Conservation (phyloP, 768 basidiomycete species). For the Kwoniella shandongensis region DNA sequence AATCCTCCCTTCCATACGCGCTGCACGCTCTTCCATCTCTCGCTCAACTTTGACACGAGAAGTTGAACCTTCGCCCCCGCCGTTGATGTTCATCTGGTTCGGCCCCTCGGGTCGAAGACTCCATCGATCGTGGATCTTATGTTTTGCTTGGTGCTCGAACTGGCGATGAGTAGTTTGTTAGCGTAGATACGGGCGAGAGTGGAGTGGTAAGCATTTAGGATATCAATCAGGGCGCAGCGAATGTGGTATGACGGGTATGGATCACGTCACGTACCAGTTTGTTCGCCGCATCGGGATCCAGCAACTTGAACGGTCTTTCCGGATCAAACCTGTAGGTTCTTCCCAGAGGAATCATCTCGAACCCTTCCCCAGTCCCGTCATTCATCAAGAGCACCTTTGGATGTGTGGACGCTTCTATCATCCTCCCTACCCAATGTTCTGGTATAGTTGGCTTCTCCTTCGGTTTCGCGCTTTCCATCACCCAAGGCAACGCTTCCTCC, state of each 20-base stretch:
- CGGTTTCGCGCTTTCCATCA: constrained; percentile 36
- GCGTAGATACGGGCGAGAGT: background rate
- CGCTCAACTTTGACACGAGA: constrained; percentile 8
- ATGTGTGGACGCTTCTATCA: constrained; percentile 29
- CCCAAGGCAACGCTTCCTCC: constrained; percentile 45
- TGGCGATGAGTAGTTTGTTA: constrained; percentile 9
- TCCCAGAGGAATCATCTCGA: constrained; percentile 40
- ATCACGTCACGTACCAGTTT: constrained; percentile 40
- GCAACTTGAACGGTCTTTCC: constrained; percentile 41
- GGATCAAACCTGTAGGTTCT: constrained; percentile 46
- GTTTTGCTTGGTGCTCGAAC: constrained; percentile 43
- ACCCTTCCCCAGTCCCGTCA: constrained; percentile 38
- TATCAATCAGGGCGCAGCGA: background rate
- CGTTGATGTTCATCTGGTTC: background rate
- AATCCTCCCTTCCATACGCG: constrained; percentile 31
- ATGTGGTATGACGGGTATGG: background rate
- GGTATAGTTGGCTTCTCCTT: constrained; percentile 19
- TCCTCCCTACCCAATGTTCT: constrained; percentile 48
- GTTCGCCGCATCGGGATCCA: constrained; percentile 42
- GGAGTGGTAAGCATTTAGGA: background rate
- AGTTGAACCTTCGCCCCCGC: background rate
- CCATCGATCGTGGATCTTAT: constrained; percentile 45
- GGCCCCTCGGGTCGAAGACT: constrained; percentile 31
- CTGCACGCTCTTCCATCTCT: constrained; percentile 31
- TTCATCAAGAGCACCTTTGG: constrained; percentile 43